Evolutionary conservation across 2,329 filamentous ascomycete species (phyloP).

Genomic region (Leptodontidium sp.): DNA sequence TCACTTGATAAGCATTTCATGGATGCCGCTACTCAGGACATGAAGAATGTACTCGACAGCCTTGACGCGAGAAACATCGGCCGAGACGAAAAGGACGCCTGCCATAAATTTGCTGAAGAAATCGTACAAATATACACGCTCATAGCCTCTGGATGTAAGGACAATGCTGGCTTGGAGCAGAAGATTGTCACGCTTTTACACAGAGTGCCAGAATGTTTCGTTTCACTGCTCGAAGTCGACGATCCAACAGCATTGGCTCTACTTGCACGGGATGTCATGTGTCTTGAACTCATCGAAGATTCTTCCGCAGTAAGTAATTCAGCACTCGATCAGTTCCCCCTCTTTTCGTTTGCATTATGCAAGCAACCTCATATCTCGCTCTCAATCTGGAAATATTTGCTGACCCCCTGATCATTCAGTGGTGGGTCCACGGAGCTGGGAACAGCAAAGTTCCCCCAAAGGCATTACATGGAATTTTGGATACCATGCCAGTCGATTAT

Average conservation of each 20-base stretch:
- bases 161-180: conserved; percentile 29
- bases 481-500: conserved; percentile 26
- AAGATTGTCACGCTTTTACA: conserved; percentile 31
- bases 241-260: conserved; percentile 34
- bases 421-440: conserved; percentile 36
- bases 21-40: conserved; percentile 22
- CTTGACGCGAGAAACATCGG: conserved; percentile 1
- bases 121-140: conserved; percentile 25
- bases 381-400: neutral
- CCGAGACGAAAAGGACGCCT: conserved; percentile 7
- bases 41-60: conserved; percentile 11
- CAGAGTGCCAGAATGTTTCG: conserved; percentile 27
- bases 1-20: conserved; percentile 18
- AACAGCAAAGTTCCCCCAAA: conserved; percentile 16
- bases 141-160: conserved; percentile 14
- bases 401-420: neutral
- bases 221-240: conserved; percentile 21
- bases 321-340: neutral
- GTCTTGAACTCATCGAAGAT: conserved; percentile 28
- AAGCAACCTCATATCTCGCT: neutral
- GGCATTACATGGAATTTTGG: conserved; percentile 23
- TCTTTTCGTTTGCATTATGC: neutral
- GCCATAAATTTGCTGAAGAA: conserved; percentile 20
- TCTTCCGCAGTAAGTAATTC: conserved; percentile 16
- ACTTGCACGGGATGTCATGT: conserved; percentile 24